Evolutionary conservation across 306 rosid genomes (phyloP), one percentile per base, ranked within the genome.

Genomic region (Inga leiocalycina): DNA sequence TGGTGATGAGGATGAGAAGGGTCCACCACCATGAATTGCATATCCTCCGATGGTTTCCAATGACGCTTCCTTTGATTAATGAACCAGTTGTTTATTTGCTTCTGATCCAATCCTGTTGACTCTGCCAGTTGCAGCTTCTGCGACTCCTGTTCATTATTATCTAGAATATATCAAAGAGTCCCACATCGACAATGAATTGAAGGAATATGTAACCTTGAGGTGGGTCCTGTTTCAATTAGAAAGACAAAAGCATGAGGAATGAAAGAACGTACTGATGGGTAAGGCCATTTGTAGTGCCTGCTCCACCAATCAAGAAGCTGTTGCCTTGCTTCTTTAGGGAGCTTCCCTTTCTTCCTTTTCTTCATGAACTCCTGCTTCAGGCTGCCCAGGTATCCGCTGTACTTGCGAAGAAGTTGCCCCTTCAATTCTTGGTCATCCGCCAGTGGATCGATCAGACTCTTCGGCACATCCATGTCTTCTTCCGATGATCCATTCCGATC

Each of bases 71-170:
- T 92, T 79, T 94, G 97, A 75, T 96, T 96, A 16, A 96, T 96
- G 81, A 96, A 96, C 99, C 99, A 96, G 68, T 96, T 96, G 90
- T 96, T 96, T 59, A 96, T 96, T 81, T 96, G 99, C 91, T 96
- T 96, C 92, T 92, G 91, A 89, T 96, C 97, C 78, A 96, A 80
- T 2, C 99, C 97, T 0, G 99, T 96, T 0, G 99, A 88, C 77
- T 96, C 95, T 1, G 99, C 99, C 12, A 96, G 91, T 2, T 97
- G 92, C 76, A 92, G 84, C 88, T 96, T 96, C 84, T 96, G 99
- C 0, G 95, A 88, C 83, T 96, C 99, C 99, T 96, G 91, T 54
- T 71, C 27, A 11, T 43, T 14, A n/a, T 57, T 17, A 52, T 52
- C 22, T 52, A 52, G 19, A 14, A 49, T 14, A 49, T 14, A 10